Evolutionary conservation across 2,329 filamentous ascomycete genomes (phyloP), one percentile per base, ranked within the genome.

Genomic region (Xylariomycetidae sp.): DNA sequence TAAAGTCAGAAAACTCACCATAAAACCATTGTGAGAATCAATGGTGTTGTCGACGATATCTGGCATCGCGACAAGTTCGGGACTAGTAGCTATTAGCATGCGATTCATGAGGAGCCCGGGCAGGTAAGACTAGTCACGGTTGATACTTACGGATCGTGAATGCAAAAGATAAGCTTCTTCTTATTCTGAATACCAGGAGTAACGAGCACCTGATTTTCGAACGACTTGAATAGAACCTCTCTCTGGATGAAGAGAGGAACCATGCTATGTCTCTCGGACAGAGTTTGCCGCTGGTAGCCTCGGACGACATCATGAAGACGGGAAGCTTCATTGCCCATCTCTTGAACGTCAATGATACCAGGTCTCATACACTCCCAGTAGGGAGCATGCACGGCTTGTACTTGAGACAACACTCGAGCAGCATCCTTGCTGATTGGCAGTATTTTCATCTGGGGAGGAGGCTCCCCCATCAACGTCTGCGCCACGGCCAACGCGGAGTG

Each of bases 281-380:
- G 61, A 2, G 75, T 66, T 43, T 82, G 79, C 15, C 82, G 75
- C 56, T 97, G 88, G 46, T 82, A 87, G 34, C 73, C 70, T 10
- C 90, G 77, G 31, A 96, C 77, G 16, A 94, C 72, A 54, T 95
- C 86, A 51, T 90, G 82, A 32, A 95, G 65, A 8, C 86, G 73
- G 37, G 77, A 70, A 2, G 73, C 74, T 10, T 72, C 69, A n/a
- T 68, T 60, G 0, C 63, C 61, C n/a, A 75, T 51, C 3, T 75
- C 67, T 6, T 66, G 65, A 3, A 77, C 57, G 34, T 75, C 60
- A 25, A 81, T 66, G 13, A 82, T 60, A 2, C 77, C 77, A 2
- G 85, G 82, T 40, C 86, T 80, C 71, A 97, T 82, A 59, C 85
- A 94, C 41, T 86, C 78, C 92, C 92, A 98, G 58, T 86, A 92